Evolutionary conservation across 495 filamentous ascomycete genomes (phyloP).

Genomic region (Penicillium lividum): DNA sequence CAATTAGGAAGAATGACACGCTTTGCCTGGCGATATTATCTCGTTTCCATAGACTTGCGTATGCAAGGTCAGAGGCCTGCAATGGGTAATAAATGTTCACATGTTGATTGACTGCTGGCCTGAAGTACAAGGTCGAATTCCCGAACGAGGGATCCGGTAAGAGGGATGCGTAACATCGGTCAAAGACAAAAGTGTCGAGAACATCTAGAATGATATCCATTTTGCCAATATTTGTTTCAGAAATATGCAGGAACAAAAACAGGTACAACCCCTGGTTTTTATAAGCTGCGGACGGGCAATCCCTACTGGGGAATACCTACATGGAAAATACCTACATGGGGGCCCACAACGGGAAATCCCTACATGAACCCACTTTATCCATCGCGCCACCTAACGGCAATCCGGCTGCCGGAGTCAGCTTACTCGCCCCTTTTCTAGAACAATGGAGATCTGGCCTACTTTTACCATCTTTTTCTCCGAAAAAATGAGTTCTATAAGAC

Average conservation of each 20-base stretch:
- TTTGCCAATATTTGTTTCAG: slow-evolving; percentile 21
- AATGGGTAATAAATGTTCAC: slow-evolving; percentile 60
- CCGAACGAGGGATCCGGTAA: slow-evolving; percentile 50
- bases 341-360: slow-evolving; percentile 9
- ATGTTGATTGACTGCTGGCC: slow-evolving; percentile 23
- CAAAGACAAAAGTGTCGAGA: slow-evolving; percentile 68
- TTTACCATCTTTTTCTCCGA: background rate
- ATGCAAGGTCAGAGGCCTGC: slow-evolving; percentile 62
- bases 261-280: background rate
- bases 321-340: slow-evolving; percentile 10
- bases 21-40: slow-evolving; percentile 67
- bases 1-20: slow-evolving; percentile 66
- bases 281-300: slow-evolving; percentile 2
- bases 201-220: slow-evolving; percentile 83
- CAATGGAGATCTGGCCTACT: background rate
- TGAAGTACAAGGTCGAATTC: slow-evolving; percentile 11
- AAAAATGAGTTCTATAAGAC: too few relatives aligned
- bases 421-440: background rate
- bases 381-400: background rate
- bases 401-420: background rate
- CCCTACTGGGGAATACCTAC: slow-evolving; percentile 11
- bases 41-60: slow-evolving; percentile 64
- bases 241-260: background rate
- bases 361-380: background rate
- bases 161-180: slow-evolving; percentile 64